Evolutionary conservation across 2,329 filamentous ascomycete genomes (phyloP), one percentile per base, ranked within the genome.

Genomic region (Pleoardoris graminearum): DNA sequence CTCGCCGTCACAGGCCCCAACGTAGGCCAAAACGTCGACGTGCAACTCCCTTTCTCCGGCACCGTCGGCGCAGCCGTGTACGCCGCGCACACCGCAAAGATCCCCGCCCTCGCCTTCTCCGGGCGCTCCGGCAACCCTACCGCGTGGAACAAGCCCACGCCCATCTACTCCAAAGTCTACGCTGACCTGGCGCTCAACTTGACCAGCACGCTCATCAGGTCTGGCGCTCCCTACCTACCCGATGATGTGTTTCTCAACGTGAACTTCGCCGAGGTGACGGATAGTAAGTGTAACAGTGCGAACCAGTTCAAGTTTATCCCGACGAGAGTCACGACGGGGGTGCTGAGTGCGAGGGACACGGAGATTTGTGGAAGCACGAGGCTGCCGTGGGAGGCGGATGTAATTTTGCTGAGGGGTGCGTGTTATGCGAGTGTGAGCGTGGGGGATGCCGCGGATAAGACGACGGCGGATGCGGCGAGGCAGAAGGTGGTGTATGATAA

Each of bases 31-130:
- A 89, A 88, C 68, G 66, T 87, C 3, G 86, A 78, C 30, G 60
- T 84, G 12, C 67, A 75, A 1, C 79, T 82, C 0, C 80, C 74
- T 19, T 79, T 87, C 67, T 88, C 85, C 1, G 86, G 87, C 4
- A 89, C 87, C 19, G 82, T 87, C n/a, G 85, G 86, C 45, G 83
- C 84, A 0, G 83, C 86, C 7, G 78, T 76, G 29, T 83, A 84
- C 57, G 85, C 86, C 0, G 81, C 77, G 3, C 74, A 80, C 17
- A 75, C 74, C 1, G 63, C 61, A 6, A 79, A 80, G 1, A 81
- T 89, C 51, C 87, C 87, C 0, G 82, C 82, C n/a, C 80, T 90
- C 50, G 87, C 86, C 14, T 89, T 90, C 73, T 85, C 82, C 0
- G 86, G 85, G 5, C 69, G 71, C 1, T 79, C 79, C 0, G 75